Percentiles rank a stretch among this genome's conserved stretches.
phyloP scores from a whole-genome alignment of 192 early-diverging fungal genomes.

The Cetraspora pellucida region DNA sequence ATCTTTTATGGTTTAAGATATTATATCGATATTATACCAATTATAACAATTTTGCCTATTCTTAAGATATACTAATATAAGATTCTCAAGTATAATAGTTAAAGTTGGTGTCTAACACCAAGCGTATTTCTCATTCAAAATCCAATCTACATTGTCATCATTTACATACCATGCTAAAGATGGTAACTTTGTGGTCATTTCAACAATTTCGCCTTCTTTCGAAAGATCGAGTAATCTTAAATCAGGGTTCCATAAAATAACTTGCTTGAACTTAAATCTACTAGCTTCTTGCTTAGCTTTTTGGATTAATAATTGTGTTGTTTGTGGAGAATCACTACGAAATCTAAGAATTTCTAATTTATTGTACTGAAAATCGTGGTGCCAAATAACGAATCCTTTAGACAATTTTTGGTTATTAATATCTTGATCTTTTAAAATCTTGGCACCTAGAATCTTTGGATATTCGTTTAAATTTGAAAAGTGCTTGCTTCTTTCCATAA shows the following conservation, averaged over 20 bases:
- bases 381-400: slow-evolving; percentile 8
- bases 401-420: background rate
- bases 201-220: slow-evolving; percentile 1
- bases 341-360: slow-evolving; percentile 13
- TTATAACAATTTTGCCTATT: too few species aligned
- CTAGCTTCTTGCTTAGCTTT: slow-evolving; percentile 6
- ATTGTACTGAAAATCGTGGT: background rate
- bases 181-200: background rate
- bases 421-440: background rate
- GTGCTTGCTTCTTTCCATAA: background rate
- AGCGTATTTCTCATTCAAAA: slow-evolving; percentile 21
- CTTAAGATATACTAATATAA: too few species aligned
- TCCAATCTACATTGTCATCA: slow-evolving; percentile 10
- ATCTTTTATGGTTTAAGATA: too few species aligned
- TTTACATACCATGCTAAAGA: slow-evolving; percentile 22
- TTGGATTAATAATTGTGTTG: slow-evolving; percentile 4
- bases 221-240: background rate
- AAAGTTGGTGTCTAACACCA: background rate
- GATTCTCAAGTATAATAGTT: too few species aligned
- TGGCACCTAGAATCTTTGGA: background rate
- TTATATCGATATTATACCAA: too few species aligned
- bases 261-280: background rate
- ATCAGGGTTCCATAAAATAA: slow-evolving; percentile 25
- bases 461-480: background rate
- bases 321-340: background rate